These are phyloP conservation scores for Nannochloropsis gaditana DNA, from an alignment of 108 stramenopile species.

Conservation along the genomic window DNA sequence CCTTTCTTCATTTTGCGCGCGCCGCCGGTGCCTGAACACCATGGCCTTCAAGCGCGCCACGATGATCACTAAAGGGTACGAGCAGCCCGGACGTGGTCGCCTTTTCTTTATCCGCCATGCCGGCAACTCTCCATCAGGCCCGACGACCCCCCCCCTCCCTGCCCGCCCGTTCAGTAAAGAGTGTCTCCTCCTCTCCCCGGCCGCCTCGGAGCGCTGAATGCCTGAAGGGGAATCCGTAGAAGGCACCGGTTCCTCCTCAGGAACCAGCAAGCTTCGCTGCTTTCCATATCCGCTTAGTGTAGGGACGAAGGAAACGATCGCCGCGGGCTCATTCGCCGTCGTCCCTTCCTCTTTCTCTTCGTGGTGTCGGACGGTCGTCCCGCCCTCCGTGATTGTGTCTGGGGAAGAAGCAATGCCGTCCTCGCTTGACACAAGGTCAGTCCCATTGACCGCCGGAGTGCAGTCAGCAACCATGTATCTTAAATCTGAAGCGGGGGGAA, in stretches of 20 bases:
- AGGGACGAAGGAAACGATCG: neutral
- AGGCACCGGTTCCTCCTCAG: neutral
- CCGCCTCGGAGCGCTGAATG: no score
- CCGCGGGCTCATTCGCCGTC: neutral
- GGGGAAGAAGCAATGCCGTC: no score
- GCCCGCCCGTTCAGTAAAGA: neutral
- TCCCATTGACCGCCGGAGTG: no score
- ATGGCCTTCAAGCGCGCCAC: neutral
- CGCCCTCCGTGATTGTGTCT: no score
- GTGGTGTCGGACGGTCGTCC: neutral
- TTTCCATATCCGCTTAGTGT: neutral
- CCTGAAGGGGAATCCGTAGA: no score
- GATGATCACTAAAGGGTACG: neutral
- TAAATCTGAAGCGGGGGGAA: no score
- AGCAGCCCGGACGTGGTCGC: neutral
- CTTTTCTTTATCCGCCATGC: neutral
- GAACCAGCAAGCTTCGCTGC: neutral
- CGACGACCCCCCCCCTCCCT: neutral
- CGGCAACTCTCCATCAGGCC: neutral
- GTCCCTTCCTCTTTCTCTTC: conserved; percentile 19
- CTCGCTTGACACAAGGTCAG: no score
- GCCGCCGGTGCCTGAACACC: neutral
- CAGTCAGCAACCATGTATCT: no score
- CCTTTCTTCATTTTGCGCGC: neutral
- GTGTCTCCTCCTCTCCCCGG: neutral